Evolutionary conservation across 257 asterid species (phyloP).

Genomic region (Fraxinus americana): DNA sequence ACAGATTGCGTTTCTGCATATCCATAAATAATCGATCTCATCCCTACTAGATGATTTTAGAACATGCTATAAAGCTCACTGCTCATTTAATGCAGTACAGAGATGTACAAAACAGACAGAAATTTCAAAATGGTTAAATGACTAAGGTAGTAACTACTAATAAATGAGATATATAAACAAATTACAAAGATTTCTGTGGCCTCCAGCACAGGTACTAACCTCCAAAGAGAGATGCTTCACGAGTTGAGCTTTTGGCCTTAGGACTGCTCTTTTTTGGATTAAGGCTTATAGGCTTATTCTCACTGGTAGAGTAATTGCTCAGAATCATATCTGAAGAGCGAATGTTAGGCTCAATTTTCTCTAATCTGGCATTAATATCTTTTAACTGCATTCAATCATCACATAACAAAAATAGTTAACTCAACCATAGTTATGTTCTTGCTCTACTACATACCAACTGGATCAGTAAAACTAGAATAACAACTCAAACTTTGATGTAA

Average conservation of each 20-base stretch:
- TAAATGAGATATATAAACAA: background rate
- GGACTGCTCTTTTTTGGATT: slow-evolving; percentile 86
- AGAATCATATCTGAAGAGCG: slow-evolving; percentile 64
- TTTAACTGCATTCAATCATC: slow-evolving; percentile 61
- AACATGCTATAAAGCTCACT: background rate
- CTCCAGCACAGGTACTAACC: slow-evolving; percentile 54
- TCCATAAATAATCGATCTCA: slow-evolving; percentile 6
- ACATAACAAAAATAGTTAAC: slow-evolving; percentile 31
- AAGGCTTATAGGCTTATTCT: slow-evolving; percentile 55
- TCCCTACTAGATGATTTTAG: slow-evolving; percentile 1
- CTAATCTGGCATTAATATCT: slow-evolving; percentile 90
- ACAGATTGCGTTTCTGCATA: background rate
- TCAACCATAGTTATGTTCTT: slow-evolving; percentile 11
- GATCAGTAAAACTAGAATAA: slow-evolving; percentile 7
- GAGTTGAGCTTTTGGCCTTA: slow-evolving; percentile 67
- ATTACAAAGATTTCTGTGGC: background rate
- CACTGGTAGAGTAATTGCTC: slow-evolving; percentile 57
- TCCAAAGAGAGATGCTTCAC: slow-evolving; percentile 90
- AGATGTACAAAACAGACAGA: slow-evolving; percentile 1
- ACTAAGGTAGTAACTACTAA: slow-evolving; percentile 11
- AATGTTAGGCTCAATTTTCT: slow-evolving; percentile 86
- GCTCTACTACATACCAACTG: background rate
- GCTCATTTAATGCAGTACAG: slow-evolving; percentile 12
- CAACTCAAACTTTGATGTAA: slow-evolving; percentile 9
- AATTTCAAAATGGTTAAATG: slow-evolving; percentile 4